phyloP scores from a whole-genome alignment of 108 stramenopile genomes.

The Fistulifera pelliculosa region DNA sequence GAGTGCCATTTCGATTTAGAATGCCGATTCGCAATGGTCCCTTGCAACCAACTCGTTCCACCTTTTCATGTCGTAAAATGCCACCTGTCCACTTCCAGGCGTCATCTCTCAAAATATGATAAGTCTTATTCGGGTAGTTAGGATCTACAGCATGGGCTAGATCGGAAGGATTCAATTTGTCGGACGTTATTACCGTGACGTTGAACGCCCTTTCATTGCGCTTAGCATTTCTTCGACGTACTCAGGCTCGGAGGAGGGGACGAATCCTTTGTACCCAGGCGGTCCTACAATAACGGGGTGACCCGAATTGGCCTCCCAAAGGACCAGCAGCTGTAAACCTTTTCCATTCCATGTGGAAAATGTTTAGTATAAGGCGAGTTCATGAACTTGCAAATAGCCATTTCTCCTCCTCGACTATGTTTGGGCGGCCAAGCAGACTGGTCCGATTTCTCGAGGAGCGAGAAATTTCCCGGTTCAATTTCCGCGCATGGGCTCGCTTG shows the following conservation, averaged over 20 bases:
- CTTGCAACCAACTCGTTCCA: neutral
- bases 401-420: neutral
- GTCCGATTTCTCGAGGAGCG: no score
- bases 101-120: no score
- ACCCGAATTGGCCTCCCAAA: neutral
- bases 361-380: neutral
- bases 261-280: neutral
- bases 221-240: neutral
- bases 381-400: neutral
- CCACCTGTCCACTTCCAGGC: no score
- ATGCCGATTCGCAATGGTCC: neutral
- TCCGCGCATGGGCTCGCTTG: no score
- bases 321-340: neutral
- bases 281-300: neutral
- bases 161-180: neutral
- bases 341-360: neutral
- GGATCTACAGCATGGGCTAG: neutral
- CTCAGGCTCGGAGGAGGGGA: neutral
- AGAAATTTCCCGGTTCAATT: no score
- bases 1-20: neutral
- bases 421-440: no score
- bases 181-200: neutral
- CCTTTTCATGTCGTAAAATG: conserved; percentile 3
- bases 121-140: no score
- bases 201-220: neutral